Percentiles rank a stretch among this genome's conserved stretches.
These are phyloP conservation scores for Pichia ethanolica DNA, from an alignment of 805 yeast species.

Conservation along the genomic window DNA sequence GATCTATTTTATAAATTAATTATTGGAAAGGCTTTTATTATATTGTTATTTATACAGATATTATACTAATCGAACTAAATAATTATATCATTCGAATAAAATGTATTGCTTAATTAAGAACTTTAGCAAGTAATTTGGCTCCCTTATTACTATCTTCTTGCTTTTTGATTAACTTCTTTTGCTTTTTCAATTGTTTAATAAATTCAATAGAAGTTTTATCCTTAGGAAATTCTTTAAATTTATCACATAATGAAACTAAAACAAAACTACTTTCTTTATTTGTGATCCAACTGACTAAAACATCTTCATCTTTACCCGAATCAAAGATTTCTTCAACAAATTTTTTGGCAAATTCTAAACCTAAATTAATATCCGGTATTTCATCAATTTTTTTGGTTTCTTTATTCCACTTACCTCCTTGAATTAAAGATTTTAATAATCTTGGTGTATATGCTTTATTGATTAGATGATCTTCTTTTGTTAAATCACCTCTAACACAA, in stretches of 20 bases:
- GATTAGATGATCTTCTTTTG: slow-evolving; percentile 59
- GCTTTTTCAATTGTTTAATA: slow-evolving; percentile 44
- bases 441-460: slow-evolving; percentile 69
- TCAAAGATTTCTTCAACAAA: slow-evolving; percentile 37
- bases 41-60: no score
- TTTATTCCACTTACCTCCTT: slow-evolving; percentile 77
- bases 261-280: slow-evolving; percentile 70
- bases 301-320: slow-evolving; percentile 45
- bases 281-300: slow-evolving; percentile 55
- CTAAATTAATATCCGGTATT: slow-evolving; percentile 39
- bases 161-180: slow-evolving; percentile 36
- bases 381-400: slow-evolving; percentile 46
- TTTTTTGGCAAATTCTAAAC: slow-evolving; percentile 51
- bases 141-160: slow-evolving; percentile 52
- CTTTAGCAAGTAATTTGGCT: slow-evolving; percentile 42
- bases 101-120: slow-evolving; percentile 14
- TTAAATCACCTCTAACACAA: slow-evolving; percentile 58
- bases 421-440: slow-evolving; percentile 66
- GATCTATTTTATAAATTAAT: no score
- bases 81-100: no score
- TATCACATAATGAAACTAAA: slow-evolving; percentile 72
- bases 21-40: no score
- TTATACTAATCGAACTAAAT: no score
- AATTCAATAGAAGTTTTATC: slow-evolving; percentile 39
- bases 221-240: slow-evolving; percentile 36